A percentile compares a stretch with the other conserved stretches of the same genome.
Conservation (phyloP, 345 rosid species). For the Turnera subulata region DNA sequence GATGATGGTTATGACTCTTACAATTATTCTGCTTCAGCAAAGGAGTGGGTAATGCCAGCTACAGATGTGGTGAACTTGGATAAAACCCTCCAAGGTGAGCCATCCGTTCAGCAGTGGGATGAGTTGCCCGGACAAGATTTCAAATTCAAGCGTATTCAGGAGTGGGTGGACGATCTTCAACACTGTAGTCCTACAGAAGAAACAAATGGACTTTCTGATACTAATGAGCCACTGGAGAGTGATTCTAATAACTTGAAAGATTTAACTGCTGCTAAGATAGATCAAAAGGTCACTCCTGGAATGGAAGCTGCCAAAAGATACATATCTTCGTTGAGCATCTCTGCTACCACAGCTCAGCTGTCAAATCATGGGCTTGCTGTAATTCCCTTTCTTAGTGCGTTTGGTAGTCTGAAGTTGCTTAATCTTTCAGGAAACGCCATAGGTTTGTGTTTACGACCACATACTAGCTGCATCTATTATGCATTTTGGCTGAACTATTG, state of each 20-base stretch:
- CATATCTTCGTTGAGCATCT: conserved; percentile 59
- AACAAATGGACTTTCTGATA: conserved; percentile 32
- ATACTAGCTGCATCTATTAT: neutral
- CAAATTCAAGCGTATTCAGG: conserved; percentile 69
- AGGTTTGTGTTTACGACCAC: conserved; percentile 41
- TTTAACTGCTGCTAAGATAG: conserved; percentile 40
- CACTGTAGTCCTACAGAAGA: conserved; percentile 55
- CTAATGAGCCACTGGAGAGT: conserved; percentile 29
- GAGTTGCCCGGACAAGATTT: conserved; percentile 54
- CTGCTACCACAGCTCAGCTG: conserved; percentile 72
- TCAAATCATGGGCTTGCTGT: conserved; percentile 63
- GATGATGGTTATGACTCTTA: conserved; percentile 46
- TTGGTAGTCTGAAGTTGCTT: conserved; percentile 67
- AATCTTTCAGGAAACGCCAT: conserved; percentile 87
- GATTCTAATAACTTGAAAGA: conserved; percentile 30
- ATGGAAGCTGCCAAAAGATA: conserved; percentile 79
- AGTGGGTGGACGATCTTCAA: conserved; percentile 84
- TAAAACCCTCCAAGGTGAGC: conserved; percentile 41
- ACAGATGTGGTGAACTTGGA: conserved; percentile 39
- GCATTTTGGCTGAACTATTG: neutral
- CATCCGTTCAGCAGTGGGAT: conserved; percentile 33
- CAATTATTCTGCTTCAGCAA: conserved; percentile 51
- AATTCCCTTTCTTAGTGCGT: conserved; percentile 80
- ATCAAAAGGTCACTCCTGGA: conserved; percentile 51
- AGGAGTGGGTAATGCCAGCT: conserved; percentile 71